Evolutionary conservation across 78 protist genomes (phyloP).

Genomic region (Dictyostelium firmibasis): DNA sequence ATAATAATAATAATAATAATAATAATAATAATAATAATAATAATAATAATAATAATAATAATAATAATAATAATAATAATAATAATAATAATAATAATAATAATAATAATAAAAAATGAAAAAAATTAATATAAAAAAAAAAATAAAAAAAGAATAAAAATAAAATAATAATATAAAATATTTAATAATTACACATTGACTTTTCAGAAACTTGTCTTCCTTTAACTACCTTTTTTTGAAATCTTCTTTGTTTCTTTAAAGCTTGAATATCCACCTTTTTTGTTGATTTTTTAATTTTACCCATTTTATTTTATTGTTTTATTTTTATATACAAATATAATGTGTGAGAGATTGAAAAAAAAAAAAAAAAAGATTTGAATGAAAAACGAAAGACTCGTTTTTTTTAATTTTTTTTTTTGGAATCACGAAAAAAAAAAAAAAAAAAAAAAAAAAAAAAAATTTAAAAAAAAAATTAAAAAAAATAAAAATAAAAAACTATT

Average conservation of each 20-base stretch:
- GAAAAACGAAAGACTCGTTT: not conserved
- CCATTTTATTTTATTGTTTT: not conserved
- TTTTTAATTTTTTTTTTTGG: not conserved
- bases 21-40: no score
- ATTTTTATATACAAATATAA: not conserved
- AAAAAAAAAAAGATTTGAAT: not conserved
- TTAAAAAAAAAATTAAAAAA: no score
- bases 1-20: not conserved
- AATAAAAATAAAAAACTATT: no score
- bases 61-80: no score
- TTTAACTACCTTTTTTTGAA: not conserved
- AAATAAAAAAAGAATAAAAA: not conserved
- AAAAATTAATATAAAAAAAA: not conserved
- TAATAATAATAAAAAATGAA: not conserved
- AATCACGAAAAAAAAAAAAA: not conserved
- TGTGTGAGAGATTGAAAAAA: not conserved
- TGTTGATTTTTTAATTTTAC: slow-evolving; percentile 37
- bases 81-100: not conserved
- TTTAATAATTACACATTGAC: not conserved
- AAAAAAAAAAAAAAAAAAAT: no score
- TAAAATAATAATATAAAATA: no score
- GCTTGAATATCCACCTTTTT: slow-evolving; percentile 50
- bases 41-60: no score
- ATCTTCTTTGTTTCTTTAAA: slow-evolving; percentile 52
- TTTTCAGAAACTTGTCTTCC: slow-evolving; percentile 1